Evolutionary conservation across 202 grass and related monocot genomes (phyloP).

Genomic region (Cymbopogon flexuosus): DNA sequence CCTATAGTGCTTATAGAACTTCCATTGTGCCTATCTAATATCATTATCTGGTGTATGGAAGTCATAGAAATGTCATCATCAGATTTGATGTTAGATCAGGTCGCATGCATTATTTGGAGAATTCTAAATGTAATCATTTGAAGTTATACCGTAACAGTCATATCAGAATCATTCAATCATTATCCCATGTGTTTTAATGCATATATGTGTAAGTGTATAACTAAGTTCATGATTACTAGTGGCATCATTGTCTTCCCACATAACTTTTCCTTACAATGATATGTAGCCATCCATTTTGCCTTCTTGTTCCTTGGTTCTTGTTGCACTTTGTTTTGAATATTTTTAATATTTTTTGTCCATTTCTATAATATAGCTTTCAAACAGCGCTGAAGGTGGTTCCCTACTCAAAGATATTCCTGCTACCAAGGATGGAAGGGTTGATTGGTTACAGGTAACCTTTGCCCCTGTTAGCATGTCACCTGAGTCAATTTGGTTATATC

Average conservation of each 20-base stretch:
- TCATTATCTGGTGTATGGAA: constrained; percentile 9
- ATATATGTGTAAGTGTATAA: constrained; percentile 1
- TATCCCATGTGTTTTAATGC: background rate
- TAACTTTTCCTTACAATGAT: constrained; percentile 16
- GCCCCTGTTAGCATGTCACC: background rate
- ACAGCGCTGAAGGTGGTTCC: constrained; percentile 64
- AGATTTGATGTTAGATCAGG: background rate
- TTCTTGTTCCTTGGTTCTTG: constrained; percentile 10
- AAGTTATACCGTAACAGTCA: constrained; percentile 2
- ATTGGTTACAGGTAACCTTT: constrained; percentile 81
- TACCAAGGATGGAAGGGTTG: constrained; percentile 75
- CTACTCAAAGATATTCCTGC: constrained; percentile 66
- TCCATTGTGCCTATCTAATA: background rate
- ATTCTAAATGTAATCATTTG: background rate
- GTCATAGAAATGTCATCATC: constrained; percentile 6
- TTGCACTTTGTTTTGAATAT: constrained; percentile 14
- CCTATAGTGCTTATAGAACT: background rate
- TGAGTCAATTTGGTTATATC: background rate
- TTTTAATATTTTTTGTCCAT: background rate
- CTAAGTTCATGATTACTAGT: background rate
- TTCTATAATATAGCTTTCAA: constrained; percentile 70
- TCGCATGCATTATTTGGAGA: background rate
- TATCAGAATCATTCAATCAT: background rate
- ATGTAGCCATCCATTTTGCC: background rate
- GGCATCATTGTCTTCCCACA: background rate